Evolutionary conservation across 2,329 filamentous ascomycete species (phyloP).

Genomic region (Plenodomus lindquistii): DNA sequence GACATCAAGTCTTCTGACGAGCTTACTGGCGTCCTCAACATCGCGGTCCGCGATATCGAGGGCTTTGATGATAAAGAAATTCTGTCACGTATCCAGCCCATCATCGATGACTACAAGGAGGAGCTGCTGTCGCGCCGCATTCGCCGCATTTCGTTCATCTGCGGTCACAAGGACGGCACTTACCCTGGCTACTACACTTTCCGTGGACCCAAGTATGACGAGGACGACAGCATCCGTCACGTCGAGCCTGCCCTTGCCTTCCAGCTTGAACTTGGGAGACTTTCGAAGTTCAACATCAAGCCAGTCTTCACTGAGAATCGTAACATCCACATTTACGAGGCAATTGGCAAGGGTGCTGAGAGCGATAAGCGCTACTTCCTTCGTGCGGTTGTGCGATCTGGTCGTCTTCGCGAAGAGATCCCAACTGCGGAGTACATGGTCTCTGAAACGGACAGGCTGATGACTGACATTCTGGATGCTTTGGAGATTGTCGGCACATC

Average conservation of each 20-base stretch:
- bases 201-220: slow-evolving; percentile 84
- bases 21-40: slow-evolving; percentile 87
- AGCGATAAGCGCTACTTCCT: slow-evolving; percentile 99
- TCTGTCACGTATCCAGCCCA: slow-evolving; percentile 70
- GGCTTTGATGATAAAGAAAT: slow-evolving; percentile 80
- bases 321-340: slow-evolving; percentile 99
- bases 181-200: slow-evolving; percentile 99
- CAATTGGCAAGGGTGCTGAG: slow-evolving; percentile 89
- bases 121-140: slow-evolving; percentile 82
- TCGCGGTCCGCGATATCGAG: slow-evolving; percentile 89
- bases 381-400: slow-evolving; percentile 90
- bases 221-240: slow-evolving; percentile 96
- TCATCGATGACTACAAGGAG: slow-evolving; percentile 80
- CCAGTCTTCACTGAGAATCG: slow-evolving; percentile 99
- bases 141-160: slow-evolving; percentile 93
- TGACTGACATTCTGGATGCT: slow-evolving; percentile 97
- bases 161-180: slow-evolving; percentile 88
- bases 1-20: slow-evolving; percentile 68
- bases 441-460: slow-evolving; percentile 91
- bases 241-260: slow-evolving; percentile 95
- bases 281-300: slow-evolving; percentile 97
- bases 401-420: slow-evolving; percentile 93
- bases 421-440: slow-evolving; percentile 98
- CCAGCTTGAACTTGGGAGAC: slow-evolving; percentile 92
- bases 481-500: slow-evolving; percentile 99